Evolutionary conservation across 805 yeast genomes (phyloP).

Genomic region (Phaffomyces opuntiae): DNA sequence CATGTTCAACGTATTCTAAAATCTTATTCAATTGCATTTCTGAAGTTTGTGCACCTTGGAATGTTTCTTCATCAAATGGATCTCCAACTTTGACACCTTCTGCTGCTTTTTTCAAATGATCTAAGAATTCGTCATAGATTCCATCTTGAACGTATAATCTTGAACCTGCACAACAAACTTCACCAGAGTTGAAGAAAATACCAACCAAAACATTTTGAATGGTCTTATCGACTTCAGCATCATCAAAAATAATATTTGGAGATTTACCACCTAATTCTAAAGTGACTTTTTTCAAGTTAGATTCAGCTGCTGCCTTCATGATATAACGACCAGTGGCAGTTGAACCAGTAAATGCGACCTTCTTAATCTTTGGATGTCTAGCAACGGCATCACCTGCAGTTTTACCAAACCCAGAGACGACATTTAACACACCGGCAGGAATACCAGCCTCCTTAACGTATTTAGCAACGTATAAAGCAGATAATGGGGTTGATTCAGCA

Average conservation of each 20-base stretch:
- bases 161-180: slow-evolving; percentile 11
- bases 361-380: slow-evolving; percentile 10
- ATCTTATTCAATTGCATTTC: slow-evolving; percentile 9
- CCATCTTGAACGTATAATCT: slow-evolving; percentile 11
- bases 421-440: slow-evolving; percentile 10
- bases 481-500: slow-evolving; percentile 12
- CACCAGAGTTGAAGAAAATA: slow-evolving; percentile 12
- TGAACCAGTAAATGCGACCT: slow-evolving; percentile 12
- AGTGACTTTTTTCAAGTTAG: slow-evolving; percentile 11
- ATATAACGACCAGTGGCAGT: slow-evolving; percentile 11
- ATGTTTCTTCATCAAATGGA: slow-evolving; percentile 10
- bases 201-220: slow-evolving; percentile 9
- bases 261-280: slow-evolving; percentile 12
- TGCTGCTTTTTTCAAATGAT: slow-evolving; percentile 8
- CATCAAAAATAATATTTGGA: slow-evolving; percentile 11
- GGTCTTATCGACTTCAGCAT: slow-evolving; percentile 10
- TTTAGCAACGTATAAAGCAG: slow-evolving; percentile 9
- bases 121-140: slow-evolving; percentile 5
- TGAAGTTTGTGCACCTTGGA: slow-evolving; percentile 13
- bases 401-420: slow-evolving; percentile 12
- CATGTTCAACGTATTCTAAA: slow-evolving; percentile 7
- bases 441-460: slow-evolving; percentile 11
- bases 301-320: slow-evolving; percentile 12
- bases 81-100: slow-evolving; percentile 10
- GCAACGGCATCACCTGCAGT: slow-evolving; percentile 13